Evolutionary conservation across 2,329 filamentous ascomycete species (phyloP), one percentile per base, ranked within the genome.

Genomic region (Colletotrichum sp.): DNA sequence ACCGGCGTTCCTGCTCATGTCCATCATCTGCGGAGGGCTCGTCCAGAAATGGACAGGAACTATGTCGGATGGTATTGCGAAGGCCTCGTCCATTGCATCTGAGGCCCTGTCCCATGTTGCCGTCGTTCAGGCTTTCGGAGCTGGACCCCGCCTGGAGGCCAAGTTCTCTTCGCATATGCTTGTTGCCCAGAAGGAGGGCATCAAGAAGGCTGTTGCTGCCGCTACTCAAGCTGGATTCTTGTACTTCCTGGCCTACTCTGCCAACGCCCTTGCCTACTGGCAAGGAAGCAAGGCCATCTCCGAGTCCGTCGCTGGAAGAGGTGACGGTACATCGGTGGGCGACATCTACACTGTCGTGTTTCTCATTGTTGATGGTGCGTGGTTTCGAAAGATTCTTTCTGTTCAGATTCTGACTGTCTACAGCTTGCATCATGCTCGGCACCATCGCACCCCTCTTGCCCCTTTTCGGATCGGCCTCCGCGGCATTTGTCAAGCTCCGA

Each of bases 211-310:
- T 0, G 82, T 88, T 2, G 86, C 89, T 1, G 86, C 89, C 30
- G 93, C 90, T 6, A 82, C 90, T 0, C 91, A 93, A 79, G 87
- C 91, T 9, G 92, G 92, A 12, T 82, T 90, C 18, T 84, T 94
- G 8, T 94, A 93, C 81, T 94, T 94, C 77, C 90, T 94, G 77
- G 91, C 92, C 6, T 94, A 93, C 78, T 89, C 91, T 3, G 92
- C 91, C 8, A 94, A 94, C 80, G 92, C 91, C 2, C 85, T 94
- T 16, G 91, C 92, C 0, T 94, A 93, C 80, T 94, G 92, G 91
- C 89, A 93, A 81, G 93, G 92, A 64, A 92, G 90, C 77, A 87
- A 85, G 43, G 88, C 88, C 68, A 88, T 89, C 78, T 85, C 85
- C 18, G 81, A 84, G 8, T 81, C 85, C 3, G 82, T 86, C 9